phyloP scores from a whole-genome alignment of 116 monocot genomes.

The Thalassia testudinum region DNA sequence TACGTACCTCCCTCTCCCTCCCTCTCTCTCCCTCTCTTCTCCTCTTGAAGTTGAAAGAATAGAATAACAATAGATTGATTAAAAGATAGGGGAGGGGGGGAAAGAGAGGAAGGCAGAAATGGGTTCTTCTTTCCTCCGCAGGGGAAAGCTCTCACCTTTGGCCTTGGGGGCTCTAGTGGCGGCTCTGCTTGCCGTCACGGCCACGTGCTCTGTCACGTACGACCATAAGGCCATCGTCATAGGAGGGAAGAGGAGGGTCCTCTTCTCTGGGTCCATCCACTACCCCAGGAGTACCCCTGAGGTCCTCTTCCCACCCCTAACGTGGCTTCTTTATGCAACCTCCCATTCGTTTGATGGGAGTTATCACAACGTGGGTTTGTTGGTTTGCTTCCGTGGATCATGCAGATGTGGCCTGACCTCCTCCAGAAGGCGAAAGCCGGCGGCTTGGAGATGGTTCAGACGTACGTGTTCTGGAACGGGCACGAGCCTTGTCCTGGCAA shows the following conservation, averaged over 20 bases:
- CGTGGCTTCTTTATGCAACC: neutral
- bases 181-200: neutral
- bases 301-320: slow-evolving; percentile 4
- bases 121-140: too few species aligned
- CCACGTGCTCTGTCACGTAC: slow-evolving; percentile 26
- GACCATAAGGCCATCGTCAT: slow-evolving; percentile 48
- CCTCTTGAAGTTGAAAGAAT: too few species aligned
- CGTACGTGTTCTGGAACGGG: slow-evolving; percentile 69
- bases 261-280: slow-evolving; percentile 60
- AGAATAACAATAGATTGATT: too few species aligned
- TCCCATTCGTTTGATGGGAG: neutral
- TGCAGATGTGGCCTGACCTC: slow-evolving; percentile 58
- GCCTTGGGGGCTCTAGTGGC: too few species aligned
- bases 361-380: neutral
- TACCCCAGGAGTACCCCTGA: slow-evolving; percentile 61
- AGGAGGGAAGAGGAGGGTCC: slow-evolving; percentile 39
- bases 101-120: too few species aligned
- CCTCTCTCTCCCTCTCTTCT: too few species aligned
- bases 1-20: too few species aligned
- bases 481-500: slow-evolving; percentile 47
- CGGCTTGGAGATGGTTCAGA: slow-evolving; percentile 57
- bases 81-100: too few species aligned
- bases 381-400: neutral
- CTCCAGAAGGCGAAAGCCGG: slow-evolving; percentile 66
- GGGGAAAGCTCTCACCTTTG: too few species aligned